Conservation (phyloP, 352 stramenopile species). For the Pythium phragmiticola region DNA sequence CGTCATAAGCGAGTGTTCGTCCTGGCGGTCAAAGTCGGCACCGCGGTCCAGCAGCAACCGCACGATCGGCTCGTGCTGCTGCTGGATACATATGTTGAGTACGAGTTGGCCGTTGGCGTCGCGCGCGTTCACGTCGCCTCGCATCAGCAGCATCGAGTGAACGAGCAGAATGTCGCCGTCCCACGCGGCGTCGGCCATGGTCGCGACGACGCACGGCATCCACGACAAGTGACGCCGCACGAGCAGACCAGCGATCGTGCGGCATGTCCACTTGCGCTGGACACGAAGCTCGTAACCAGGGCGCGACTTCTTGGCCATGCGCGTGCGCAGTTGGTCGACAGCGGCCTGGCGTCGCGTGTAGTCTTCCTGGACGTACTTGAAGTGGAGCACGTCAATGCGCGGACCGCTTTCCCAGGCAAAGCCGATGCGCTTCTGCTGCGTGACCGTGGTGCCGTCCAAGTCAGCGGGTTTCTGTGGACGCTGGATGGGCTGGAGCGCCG, state of each 20-base stretch:
- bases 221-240: constrained; percentile 63
- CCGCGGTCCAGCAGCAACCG: constrained; percentile 68
- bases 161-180: constrained; percentile 78
- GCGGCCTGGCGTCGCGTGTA: constrained; percentile 57
- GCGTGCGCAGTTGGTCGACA: constrained; percentile 53
- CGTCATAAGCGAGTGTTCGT: constrained; percentile 53
- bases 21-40: constrained; percentile 62
- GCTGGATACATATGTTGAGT: constrained; percentile 77
- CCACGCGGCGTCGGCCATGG: constrained; percentile 66
- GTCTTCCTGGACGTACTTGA: constrained; percentile 66
- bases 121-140: constrained; percentile 52
- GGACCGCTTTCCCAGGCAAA: constrained; percentile 63
- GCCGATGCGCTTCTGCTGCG: constrained; percentile 61
- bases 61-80: constrained; percentile 70
- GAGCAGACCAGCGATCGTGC: constrained; percentile 41
- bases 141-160: constrained; percentile 50
- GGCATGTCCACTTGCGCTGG: constrained; percentile 51
- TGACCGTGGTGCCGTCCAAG: constrained; percentile 31
- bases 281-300: constrained; percentile 65
- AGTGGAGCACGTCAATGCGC: constrained; percentile 64
- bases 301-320: constrained; percentile 55
- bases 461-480: constrained; percentile 27
- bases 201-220: constrained; percentile 58
- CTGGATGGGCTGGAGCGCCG: constrained; percentile 19
- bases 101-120: constrained; percentile 56